Percentiles rank a stretch among this genome's conserved stretches.
Evolutionary conservation across 1,139 yeast species (phyloP).

Genomic region (Hemisphaericaspora lyxosophila): DNA sequence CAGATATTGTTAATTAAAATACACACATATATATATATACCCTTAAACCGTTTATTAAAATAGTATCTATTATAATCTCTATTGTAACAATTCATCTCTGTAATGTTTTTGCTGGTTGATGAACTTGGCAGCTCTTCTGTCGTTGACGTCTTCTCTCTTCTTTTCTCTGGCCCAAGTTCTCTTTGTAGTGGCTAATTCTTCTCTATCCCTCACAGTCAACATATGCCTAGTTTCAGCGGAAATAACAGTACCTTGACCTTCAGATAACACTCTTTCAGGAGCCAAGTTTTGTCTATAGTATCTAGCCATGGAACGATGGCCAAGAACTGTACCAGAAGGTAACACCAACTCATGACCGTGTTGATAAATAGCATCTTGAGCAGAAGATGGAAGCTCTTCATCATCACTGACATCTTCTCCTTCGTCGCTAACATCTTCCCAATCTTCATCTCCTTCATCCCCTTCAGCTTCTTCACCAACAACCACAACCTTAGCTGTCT

Average conservation of each 20-base stretch:
- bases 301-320: slow-evolving; percentile 84
- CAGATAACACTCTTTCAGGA: slow-evolving; percentile 70
- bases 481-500: slow-evolving; percentile 16
- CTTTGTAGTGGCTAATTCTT: slow-evolving; percentile 62
- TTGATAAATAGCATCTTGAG: slow-evolving; percentile 38
- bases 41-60: not conserved
- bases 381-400: slow-evolving; percentile 40
- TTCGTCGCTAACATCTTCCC: slow-evolving; percentile 26
- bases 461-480: slow-evolving; percentile 16
- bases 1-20: too few relatives aligned
- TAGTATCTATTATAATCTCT: slow-evolving; percentile 14
- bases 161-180: slow-evolving; percentile 74
- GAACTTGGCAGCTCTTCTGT: slow-evolving; percentile 77
- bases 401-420: slow-evolving; percentile 35
- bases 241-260: slow-evolving; percentile 91
- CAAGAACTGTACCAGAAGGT: slow-evolving; percentile 84
- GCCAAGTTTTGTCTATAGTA: slow-evolving; percentile 80
- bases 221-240: slow-evolving; percentile 89
- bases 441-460: slow-evolving; percentile 17
- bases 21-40: not conserved
- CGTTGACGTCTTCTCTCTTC: slow-evolving; percentile 65
- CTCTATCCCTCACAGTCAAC: slow-evolving; percentile 51
- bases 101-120: slow-evolving; percentile 87
- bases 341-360: slow-evolving; percentile 76
- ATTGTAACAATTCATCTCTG: slow-evolving; percentile 90